Percentiles rank a stretch among this genome's conserved stretches.
These are phyloP conservation scores for Primulina tabacum DNA, from an alignment of 257 asterid genomes.

Conservation along the genomic window DNA sequence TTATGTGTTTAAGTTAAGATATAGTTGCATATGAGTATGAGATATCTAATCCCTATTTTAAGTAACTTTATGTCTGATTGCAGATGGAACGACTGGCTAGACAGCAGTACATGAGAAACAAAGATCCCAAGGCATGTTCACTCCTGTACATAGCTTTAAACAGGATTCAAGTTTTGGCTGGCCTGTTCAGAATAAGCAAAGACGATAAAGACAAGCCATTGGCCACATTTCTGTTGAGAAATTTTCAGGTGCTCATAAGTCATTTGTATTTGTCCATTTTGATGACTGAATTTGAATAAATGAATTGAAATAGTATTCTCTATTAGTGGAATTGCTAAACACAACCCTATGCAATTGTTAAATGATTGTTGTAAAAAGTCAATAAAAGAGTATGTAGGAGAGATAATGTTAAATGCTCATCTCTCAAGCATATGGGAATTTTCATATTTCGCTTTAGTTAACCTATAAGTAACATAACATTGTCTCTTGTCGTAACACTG, in stretches of 20 bases:
- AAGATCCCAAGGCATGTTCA: conserved; percentile 89
- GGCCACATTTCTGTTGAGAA: conserved; percentile 77
- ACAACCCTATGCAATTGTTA: conserved; percentile 17
- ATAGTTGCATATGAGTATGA: neutral
- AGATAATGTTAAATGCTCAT: too few relatives aligned
- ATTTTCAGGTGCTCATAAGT: conserved; percentile 73
- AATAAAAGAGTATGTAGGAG: too few relatives aligned
- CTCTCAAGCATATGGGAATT: neutral
- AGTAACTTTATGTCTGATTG: conserved; percentile 30
- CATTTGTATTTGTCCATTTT: conserved; percentile 8
- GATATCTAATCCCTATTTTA: conserved; percentile 11
- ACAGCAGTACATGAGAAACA: conserved; percentile 71
- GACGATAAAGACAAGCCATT: conserved; percentile 88
- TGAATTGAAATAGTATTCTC: conserved; percentile 10
- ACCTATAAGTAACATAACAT: conserved; percentile 11
- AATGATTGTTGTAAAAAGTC: conserved; percentile 6
- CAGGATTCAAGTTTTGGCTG: conserved; percentile 92
- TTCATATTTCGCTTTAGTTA: conserved; percentile 5
- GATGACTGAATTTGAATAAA: conserved; percentile 1
- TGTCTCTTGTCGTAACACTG: conserved; percentile 1
- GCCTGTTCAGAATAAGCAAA: conserved; percentile 93
- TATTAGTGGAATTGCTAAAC: conserved; percentile 6
- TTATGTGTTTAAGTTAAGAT: neutral
- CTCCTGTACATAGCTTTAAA: conserved; percentile 87
- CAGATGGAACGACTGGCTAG: conserved; percentile 97